Evolutionary conservation across 345 rosid species (phyloP).

Genomic region (Melaleuca quinquenervia): DNA sequence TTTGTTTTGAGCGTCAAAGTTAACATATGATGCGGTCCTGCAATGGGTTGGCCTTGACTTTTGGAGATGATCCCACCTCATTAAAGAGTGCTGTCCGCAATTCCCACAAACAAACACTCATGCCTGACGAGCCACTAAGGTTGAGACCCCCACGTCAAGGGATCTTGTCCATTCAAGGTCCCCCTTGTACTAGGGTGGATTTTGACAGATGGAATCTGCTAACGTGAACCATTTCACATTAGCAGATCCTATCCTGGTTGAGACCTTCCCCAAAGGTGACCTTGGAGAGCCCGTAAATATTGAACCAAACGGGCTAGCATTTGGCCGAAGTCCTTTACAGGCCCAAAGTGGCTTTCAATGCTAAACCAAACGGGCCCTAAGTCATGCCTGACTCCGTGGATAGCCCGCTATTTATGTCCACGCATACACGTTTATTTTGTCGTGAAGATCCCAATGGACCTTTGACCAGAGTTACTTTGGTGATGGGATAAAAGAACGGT

Average conservation of each 20-base stretch:
- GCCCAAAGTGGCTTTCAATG: too few relatives aligned
- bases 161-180: too few relatives aligned
- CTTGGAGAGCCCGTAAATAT: neutral
- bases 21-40: neutral
- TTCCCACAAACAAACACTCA: neutral
- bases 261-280: neutral
- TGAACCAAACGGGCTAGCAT: too few relatives aligned
- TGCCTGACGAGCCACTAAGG: neutral
- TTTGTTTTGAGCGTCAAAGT: neutral
- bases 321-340: too few relatives aligned
- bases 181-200: too few relatives aligned
- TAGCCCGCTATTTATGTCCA: neutral
- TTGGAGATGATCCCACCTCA: neutral
- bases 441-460: neutral
- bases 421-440: neutral
- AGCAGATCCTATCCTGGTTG: too few relatives aligned
- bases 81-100: neutral
- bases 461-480: neutral
- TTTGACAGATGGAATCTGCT: too few relatives aligned
- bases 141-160: too few relatives aligned
- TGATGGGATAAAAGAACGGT: neutral
- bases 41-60: neutral
- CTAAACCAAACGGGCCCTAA: too few relatives aligned
- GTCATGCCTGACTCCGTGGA: neutral
- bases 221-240: too few relatives aligned